Conservation (phyloP, 1,139 yeast genomes). For the Hyphopichia khmerensis region DNA sequence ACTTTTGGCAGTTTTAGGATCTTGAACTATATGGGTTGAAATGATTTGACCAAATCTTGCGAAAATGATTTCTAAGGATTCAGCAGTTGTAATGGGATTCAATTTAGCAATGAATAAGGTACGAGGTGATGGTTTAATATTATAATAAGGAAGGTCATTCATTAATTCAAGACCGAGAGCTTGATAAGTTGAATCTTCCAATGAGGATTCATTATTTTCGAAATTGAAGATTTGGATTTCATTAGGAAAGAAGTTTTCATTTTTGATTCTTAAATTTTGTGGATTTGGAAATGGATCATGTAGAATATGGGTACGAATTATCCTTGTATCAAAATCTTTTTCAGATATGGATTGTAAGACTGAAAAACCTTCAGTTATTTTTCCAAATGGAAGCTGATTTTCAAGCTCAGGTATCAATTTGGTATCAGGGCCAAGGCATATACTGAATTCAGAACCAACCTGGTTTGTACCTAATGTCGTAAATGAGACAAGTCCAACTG, state of each 20-base stretch:
- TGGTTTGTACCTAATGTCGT: constrained; percentile 7
- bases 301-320: constrained; percentile 48
- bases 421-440: constrained; percentile 22
- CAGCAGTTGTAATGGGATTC: constrained; percentile 57
- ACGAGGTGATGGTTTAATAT: constrained; percentile 58
- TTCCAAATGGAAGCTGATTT: constrained; percentile 42
- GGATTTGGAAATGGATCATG: constrained; percentile 55
- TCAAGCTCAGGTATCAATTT: constrained; percentile 5
- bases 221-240: constrained; percentile 1
- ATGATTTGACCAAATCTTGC: constrained; percentile 57
- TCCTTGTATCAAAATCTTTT: constrained; percentile 54
- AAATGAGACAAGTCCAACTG: constrained; percentile 29
- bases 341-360: constrained; percentile 37
- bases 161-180: constrained; percentile 63
- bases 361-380: constrained; percentile 51
- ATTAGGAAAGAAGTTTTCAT: constrained; percentile 2
- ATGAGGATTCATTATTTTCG: constrained; percentile 1
- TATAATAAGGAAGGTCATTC: constrained; percentile 64
- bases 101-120: constrained; percentile 63
- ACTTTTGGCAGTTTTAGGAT: constrained; percentile 41
- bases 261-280: not conserved
- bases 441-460: constrained; percentile 29
- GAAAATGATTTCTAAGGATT: constrained; percentile 54
- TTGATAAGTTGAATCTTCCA: constrained; percentile 11
- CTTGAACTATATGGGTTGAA: constrained; percentile 51